Evolutionary conservation across 2,329 filamentous ascomycete species (phyloP).

Genomic region (Mariannaea elegans): DNA sequence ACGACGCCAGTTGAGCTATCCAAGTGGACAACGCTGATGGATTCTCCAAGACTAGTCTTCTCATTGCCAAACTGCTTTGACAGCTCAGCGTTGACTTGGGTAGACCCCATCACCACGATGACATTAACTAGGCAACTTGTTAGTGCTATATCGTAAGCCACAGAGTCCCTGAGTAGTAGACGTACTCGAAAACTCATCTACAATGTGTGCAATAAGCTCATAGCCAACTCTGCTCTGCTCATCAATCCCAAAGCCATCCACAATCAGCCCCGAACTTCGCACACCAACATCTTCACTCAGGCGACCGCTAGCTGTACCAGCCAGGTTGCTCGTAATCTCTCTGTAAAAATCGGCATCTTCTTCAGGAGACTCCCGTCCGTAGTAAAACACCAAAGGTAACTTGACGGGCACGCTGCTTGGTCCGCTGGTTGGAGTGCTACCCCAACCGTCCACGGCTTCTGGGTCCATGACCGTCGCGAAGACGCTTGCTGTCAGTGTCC

Average conservation of each 20-base stretch:
- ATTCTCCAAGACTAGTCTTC: constrained; percentile 68
- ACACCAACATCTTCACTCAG: constrained; percentile 79
- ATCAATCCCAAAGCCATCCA: constrained; percentile 81
- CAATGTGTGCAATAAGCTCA: constrained; percentile 82
- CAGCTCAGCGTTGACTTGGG: constrained; percentile 79
- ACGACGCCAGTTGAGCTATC: constrained; percentile 88
- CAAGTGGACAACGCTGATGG: constrained; percentile 78
- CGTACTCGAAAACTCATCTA: constrained; percentile 62
- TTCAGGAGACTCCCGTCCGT: constrained; percentile 77
- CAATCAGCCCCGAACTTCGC: constrained; percentile 79
- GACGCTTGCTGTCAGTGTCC: constrained; percentile 85
- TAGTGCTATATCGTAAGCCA: constrained; percentile 10
- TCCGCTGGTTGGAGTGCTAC: constrained; percentile 88
- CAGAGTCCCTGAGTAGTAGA: neutral
- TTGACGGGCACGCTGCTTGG: constrained; percentile 90
- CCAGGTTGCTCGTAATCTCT: constrained; percentile 77
- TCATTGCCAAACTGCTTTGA: constrained; percentile 70
- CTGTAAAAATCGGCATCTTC: constrained; percentile 79
- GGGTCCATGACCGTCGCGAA: constrained; percentile 89
- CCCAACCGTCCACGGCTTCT: constrained; percentile 82
- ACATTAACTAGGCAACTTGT: constrained; percentile 74
- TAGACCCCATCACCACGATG: constrained; percentile 83
- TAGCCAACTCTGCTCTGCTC: constrained; percentile 72
- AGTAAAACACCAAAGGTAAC: constrained; percentile 90
- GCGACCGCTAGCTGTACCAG: constrained; percentile 79